These are phyloP conservation scores for Catharanthus roseus DNA, from an alignment of 257 asterid genomes.

Conservation along the genomic window DNA sequence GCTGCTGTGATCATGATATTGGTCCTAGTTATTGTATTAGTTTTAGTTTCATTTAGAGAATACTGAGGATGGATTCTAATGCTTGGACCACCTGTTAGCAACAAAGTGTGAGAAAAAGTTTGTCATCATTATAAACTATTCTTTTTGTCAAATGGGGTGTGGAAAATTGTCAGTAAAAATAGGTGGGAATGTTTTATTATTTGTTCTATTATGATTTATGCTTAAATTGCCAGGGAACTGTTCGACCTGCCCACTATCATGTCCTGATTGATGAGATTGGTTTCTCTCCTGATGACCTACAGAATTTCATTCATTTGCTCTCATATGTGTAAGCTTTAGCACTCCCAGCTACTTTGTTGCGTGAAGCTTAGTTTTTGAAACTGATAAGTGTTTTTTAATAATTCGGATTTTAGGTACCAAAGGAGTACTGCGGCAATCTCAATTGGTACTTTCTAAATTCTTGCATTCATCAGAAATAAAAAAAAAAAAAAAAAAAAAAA, in stretches of 20 bases:
- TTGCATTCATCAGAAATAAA: neutral
- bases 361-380: neutral
- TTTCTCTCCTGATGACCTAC: slow-evolving; percentile 82
- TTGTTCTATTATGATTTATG: neutral
- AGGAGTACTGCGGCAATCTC: slow-evolving; percentile 80
- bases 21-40: neutral
- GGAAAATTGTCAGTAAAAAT: neutral
- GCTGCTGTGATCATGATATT: neutral
- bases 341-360: slow-evolving; percentile 10
- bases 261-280: slow-evolving; percentile 88
- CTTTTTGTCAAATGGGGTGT: neutral
- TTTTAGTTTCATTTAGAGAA: neutral
- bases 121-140: neutral
- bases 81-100: neutral
- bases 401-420: slow-evolving; percentile 47
- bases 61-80: neutral
- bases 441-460: slow-evolving; percentile 43
- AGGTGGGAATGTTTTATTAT: neutral
- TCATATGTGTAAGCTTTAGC: slow-evolving; percentile 73
- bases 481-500: too few species aligned
- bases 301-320: slow-evolving; percentile 71
- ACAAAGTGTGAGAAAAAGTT: neutral
- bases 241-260: slow-evolving; percentile 88
- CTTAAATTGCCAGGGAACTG: slow-evolving; percentile 59
- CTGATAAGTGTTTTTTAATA: neutral